These are phyloP conservation scores for Naganishia sp. DNA, from an alignment of 1,284 basidiomycete genomes.

Conservation along the genomic window DNA sequence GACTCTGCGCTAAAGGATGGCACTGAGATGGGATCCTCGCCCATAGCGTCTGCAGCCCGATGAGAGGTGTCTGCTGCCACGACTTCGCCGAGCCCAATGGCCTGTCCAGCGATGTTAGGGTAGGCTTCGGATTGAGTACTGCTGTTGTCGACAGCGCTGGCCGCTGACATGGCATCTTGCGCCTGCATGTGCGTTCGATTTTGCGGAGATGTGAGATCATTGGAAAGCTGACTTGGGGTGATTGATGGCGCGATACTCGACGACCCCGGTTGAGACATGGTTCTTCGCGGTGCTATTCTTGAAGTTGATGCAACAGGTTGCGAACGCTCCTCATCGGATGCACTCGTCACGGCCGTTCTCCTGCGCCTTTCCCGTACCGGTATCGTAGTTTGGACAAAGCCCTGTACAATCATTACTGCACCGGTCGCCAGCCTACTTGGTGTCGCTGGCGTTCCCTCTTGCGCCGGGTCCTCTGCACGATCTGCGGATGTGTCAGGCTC, in stretches of 20 bases:
- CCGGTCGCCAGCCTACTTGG: constrained; percentile 40
- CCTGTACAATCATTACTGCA: constrained; percentile 52
- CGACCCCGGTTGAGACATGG: constrained; percentile 6
- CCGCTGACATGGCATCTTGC: too few relatives aligned
- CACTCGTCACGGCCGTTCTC: constrained; percentile 5
- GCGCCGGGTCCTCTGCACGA: too few relatives aligned
- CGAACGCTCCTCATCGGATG: neutral
- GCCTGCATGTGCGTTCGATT: too few relatives aligned
- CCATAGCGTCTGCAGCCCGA: too few relatives aligned
- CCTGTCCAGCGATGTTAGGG: neutral
- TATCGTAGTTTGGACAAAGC: constrained; percentile 47
- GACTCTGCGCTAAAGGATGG: too few relatives aligned
- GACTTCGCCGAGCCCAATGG: too few relatives aligned
- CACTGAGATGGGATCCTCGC: too few relatives aligned
- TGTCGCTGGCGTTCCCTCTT: neutral
- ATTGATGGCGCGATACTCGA: neutral
- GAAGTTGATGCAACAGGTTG: neutral
- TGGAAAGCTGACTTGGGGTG: neutral
- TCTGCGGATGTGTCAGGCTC: too few relatives aligned
- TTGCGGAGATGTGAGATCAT: neutral
- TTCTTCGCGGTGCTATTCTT: neutral
- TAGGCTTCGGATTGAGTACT: neutral
- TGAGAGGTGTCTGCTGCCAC: too few relatives aligned
- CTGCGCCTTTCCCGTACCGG: constrained; percentile 14
- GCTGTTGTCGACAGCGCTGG: neutral